Evolutionary conservation across 257 asterid genomes (phyloP).

Genomic region (Lantana camara): DNA sequence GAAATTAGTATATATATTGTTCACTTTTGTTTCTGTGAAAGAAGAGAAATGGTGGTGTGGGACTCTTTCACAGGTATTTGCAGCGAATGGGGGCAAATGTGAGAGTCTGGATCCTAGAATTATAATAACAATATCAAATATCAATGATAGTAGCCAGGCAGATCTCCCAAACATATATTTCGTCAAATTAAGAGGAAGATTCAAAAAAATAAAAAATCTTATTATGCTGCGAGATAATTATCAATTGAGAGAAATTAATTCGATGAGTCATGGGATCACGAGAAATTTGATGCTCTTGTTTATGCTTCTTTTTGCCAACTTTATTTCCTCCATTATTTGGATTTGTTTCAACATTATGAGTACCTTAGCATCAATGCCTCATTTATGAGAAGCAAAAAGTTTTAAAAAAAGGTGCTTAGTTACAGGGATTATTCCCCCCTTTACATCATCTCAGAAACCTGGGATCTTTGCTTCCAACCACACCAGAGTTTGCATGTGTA

Average conservation of each 20-base stretch:
- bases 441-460: conserved; percentile 31
- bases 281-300: conserved; percentile 6
- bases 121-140: too few species aligned
- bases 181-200: too few species aligned
- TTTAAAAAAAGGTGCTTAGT: conserved; percentile 17
- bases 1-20: too few species aligned
- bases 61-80: too few species aligned
- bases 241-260: background rate
- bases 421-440: conserved; percentile 27
- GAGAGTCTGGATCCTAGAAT: too few species aligned
- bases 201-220: background rate
- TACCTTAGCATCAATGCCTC: conserved; percentile 26
- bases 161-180: too few species aligned
- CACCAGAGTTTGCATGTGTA: conserved; percentile 26
- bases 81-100: too few species aligned
- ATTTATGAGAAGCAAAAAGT: conserved; percentile 31
- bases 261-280: background rate
- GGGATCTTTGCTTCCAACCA: conserved; percentile 29
- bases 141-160: too few species aligned
- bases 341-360: conserved; percentile 23
- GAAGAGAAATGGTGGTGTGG: too few species aligned
- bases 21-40: too few species aligned
- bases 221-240: background rate
- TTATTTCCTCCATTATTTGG: conserved; percentile 17
- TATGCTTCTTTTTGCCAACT: conserved; percentile 8